Evolutionary conservation across 495 filamentous ascomycete genomes (phyloP).

Genomic region (Neurospora pannonica): DNA sequence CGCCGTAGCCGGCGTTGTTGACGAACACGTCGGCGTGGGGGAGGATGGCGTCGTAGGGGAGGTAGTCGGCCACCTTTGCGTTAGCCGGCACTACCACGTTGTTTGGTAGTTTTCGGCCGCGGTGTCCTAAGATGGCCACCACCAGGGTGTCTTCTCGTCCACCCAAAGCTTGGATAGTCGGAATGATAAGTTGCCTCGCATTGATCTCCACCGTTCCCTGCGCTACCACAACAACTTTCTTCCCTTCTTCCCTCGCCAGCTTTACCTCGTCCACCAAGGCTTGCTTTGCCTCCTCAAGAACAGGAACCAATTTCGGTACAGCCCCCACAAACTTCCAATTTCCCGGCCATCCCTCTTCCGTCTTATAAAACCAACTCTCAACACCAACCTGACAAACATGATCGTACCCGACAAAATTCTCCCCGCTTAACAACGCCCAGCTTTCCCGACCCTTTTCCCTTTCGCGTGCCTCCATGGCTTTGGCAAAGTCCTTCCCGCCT

Average conservation of each 20-base stretch:
- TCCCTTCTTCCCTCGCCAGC: slow-evolving; percentile 6
- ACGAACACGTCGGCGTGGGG: slow-evolving; percentile 28
- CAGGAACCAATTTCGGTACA: slow-evolving; percentile 5
- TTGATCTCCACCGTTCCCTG: slow-evolving; percentile 29
- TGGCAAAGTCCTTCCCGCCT: neutral
- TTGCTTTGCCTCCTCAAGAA: neutral
- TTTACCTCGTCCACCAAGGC: neutral
- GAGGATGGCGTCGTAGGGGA: slow-evolving; percentile 27
- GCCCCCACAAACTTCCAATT: slow-evolving; percentile 25
- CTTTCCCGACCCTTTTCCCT: neutral
- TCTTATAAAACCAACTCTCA: slow-evolving; percentile 24
- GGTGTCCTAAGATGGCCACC: slow-evolving; percentile 24
- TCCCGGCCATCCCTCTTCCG: slow-evolving; percentile 23
- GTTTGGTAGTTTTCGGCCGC: slow-evolving; percentile 13
- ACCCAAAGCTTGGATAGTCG: slow-evolving; percentile 22
- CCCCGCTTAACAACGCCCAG: slow-evolving; percentile 9
- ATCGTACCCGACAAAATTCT: slow-evolving; percentile 16
- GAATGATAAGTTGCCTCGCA: slow-evolving; percentile 23
- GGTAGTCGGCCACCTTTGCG: slow-evolving; percentile 22
- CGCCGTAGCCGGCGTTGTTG: slow-evolving; percentile 31
- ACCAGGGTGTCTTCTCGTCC: slow-evolving; percentile 17
- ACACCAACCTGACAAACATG: slow-evolving; percentile 27
- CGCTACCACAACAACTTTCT: slow-evolving; percentile 27
- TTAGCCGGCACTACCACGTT: slow-evolving; percentile 15
- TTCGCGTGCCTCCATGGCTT: neutral